Evolutionary conservation across 768 basidiomycete genomes (phyloP), one percentile per base, ranked within the genome.

Genomic region (Podaxis sp.): DNA sequence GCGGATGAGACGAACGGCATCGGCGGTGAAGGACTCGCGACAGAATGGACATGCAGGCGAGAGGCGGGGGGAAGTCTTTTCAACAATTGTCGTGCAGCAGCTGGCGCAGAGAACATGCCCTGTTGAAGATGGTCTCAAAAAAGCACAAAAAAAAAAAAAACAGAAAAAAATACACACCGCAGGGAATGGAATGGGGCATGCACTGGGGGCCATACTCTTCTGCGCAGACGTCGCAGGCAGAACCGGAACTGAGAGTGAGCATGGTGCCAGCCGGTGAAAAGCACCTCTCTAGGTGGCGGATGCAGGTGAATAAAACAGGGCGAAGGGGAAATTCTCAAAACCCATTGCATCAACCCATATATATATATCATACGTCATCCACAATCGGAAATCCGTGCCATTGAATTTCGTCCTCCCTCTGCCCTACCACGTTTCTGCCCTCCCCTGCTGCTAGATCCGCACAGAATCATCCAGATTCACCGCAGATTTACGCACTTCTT

Each of bases 181-280:
- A 93, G 64, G 91, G 88, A 72, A 93, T 92, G 57, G 85, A 90
- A 74, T 92, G 88, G 65, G 91, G 91, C 65, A 84, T 78, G 74
- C 85, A 86, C 69, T 87, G 87, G 63, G 85, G 79, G 72, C 87
- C 87, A 76, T 84, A 93, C 80, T 92, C 90, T 78, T 92, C 90
- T 71, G 90, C 90, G 81, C 91, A 93, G 72, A 93, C 91, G 82
- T 93, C 91, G 87, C 91, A 93, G 75, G 87, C 82, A 74, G 88
- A 92, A 76, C 89, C 89, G 75, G 89, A 85, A 79, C 79, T 83
- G 72, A 93, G 88, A 74, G 90, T 89, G 79, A 93, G 85, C 91
- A 93, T 93, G 71, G 72, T 75, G 74, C 75, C 77, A 73, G 77
- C 77, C 76, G 75, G 77, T 74, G 72, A 72, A 75, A 73, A 72